Base-by-base conservation (phyloP, 331 rosid species). In the Erythrophleum ivorense region DNA sequence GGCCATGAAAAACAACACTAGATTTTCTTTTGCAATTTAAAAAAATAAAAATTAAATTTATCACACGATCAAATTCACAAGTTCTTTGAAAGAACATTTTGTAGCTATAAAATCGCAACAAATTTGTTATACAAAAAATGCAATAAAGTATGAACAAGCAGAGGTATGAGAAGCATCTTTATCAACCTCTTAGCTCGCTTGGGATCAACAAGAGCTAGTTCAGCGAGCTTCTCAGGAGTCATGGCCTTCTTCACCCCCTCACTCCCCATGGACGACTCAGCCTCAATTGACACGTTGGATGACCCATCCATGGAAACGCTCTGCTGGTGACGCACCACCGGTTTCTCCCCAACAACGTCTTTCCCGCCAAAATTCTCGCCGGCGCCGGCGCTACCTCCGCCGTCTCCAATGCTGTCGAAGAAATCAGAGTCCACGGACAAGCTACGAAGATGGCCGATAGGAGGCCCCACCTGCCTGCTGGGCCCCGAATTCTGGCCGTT, bases 131-230 rank as follows among this genome's bases (percentile, higher is more conserved):
- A 53, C 58, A 53, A 53, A 53, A 54, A 18, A 18, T 6, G 11
- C 60, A 54, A 24, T 57, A 36, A 16, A 52, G 21, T 8, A 15
- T 33, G 65, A 76, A 57, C 18, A 11, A 15, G 15, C 13, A 45
- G 57, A 69, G 2, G 13, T 19, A 9, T 46, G 18, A 63, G 45
- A 52, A 74, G 33, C 21, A 9, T 15, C 6, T n/a, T 8, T 18
- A 54, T 45, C 33, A 76, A 87, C 98, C 98, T 91, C 57, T 91
- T 95, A 60, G 98, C 98, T 89, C 98, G 84, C 80, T 84, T 95
- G 29, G 98, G 98, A 81, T 95, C 98, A 68, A 89, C 88, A 66
- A 89, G 90, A 87, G 98, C 88, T 55, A 95, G 97, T 75, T 95
- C 97, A 54, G 98, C 97, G 19, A 94, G 97, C 63, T 87, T 91